Conservation (phyloP, 2,329 filamentous ascomycete species). For the Clonostachys byssicola region DNA sequence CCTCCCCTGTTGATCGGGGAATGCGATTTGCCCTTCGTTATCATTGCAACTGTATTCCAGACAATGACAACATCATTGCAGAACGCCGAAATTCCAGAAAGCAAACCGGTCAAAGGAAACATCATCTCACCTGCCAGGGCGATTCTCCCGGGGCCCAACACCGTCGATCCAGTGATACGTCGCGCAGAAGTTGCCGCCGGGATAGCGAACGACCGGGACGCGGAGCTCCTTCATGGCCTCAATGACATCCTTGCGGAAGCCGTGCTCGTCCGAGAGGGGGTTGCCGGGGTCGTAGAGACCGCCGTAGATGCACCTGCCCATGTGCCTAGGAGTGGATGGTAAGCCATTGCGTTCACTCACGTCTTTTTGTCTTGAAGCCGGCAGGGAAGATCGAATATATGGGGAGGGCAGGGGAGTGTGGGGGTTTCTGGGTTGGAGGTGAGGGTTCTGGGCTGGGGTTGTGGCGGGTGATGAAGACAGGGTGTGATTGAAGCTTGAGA, state of each 20-base stretch:
- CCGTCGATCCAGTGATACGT: conserved; percentile 86
- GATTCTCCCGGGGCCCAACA: conserved; percentile 66
- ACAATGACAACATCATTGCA: no score
- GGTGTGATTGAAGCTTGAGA: no score
- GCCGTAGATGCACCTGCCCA: conserved; percentile 85
- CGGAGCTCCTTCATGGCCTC: conserved; percentile 69
- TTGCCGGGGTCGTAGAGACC: conserved; percentile 79
- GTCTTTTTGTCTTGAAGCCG: background rate
- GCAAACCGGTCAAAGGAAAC: background rate
- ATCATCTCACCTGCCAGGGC: conserved; percentile 40
- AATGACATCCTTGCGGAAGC: conserved; percentile 77
- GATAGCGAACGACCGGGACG: conserved; percentile 74
- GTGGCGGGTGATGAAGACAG: no score
- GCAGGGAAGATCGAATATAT: no score
- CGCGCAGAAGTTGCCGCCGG: conserved; percentile 79
- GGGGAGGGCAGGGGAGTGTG: no score
- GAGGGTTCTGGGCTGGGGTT: no score
- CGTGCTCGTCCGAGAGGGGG: conserved; percentile 66
- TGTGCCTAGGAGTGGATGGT: conserved; percentile 52
- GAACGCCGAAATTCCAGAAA: background rate
- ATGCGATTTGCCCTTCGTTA: background rate
- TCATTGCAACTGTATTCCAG: no score
- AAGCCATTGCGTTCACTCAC: background rate
- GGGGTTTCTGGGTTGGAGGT: no score
- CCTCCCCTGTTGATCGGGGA: background rate